These are phyloP conservation scores for Wickerhamomyces sp. DNA, from an alignment of 1,139 yeast genomes.

Conservation along the genomic window DNA sequence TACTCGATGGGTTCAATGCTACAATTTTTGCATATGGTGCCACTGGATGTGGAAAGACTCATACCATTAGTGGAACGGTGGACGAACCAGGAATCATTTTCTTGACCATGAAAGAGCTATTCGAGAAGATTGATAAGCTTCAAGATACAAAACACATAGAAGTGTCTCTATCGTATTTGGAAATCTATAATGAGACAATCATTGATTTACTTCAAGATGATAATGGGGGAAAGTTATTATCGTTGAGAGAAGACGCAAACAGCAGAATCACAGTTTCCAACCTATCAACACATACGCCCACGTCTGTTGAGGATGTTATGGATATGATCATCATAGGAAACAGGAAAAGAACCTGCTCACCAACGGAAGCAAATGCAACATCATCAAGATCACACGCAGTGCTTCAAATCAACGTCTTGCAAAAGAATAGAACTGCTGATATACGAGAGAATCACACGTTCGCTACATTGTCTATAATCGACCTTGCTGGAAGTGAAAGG, in stretches of 20 bases:
- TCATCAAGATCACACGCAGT: constrained; percentile 94
- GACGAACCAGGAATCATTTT: constrained; percentile 78
- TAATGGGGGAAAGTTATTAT: constrained; percentile 35
- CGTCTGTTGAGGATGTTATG: constrained; percentile 72
- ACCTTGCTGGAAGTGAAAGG: constrained; percentile 91
- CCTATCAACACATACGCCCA: constrained; percentile 59
- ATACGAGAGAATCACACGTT: constrained; percentile 62
- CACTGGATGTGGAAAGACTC: constrained; percentile 98
- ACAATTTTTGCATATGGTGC: constrained; percentile 98
- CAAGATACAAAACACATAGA: constrained; percentile 55
- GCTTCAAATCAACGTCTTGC: constrained; percentile 70
- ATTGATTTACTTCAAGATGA: constrained; percentile 68
- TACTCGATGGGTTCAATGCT: constrained; percentile 81
- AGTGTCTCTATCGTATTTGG: constrained; percentile 68
- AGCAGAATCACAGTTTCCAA: constrained; percentile 71
- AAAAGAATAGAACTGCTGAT: constrained; percentile 57
- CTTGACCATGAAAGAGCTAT: constrained; percentile 73
- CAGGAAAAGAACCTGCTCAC: constrained; percentile 70
- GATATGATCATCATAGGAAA: constrained; percentile 72
- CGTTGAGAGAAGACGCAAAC: constrained; percentile 68
- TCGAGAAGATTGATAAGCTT: constrained; percentile 49
- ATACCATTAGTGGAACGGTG: constrained; percentile 77
- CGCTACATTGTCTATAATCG: constrained; percentile 82
- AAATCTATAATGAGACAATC: constrained; percentile 86
- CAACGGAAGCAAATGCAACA: constrained; percentile 87